Base-by-base conservation (phyloP, 2,329 filamentous ascomycete genomes). In the Diplodia scrobiculata region DNA sequence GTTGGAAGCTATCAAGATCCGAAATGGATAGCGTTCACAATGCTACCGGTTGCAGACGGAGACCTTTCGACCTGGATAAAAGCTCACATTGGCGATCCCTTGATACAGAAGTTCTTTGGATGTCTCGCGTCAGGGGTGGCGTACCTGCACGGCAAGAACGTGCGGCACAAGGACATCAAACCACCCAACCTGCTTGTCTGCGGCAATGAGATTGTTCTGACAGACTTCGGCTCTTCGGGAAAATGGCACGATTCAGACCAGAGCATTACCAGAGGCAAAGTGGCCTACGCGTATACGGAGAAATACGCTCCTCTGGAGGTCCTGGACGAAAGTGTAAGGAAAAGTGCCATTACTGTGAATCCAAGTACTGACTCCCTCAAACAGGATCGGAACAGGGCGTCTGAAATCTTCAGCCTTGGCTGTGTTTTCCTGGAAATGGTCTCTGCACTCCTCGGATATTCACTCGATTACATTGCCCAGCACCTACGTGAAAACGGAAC, bases 161-260 rank as follows among this genome's bases (percentile, higher is more conserved):
- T 76, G 25, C 68, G 73, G 25, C 73, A 76, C 62, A 74, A 72
- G 63, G 73, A 76, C 62, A 73, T 77, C 62, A 76, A 75, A 52
- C 73, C 74, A 19, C 27, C 34, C 11, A 77, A 76, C 53, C 73
- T 76, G 27, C 69, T 76, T 10, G 68, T 75, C 25, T 25, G 71
- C 48, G 10, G 60, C 13, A 68, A 68, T 5, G 69, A 66, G 2
- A 63, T 74, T 21, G 50, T 73, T 2, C 68, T 75, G 27, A 69
- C 73, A 6, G 73, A 76, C 63, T 76, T 76, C 68, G 71, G 74
- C 13, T 55, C 72, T 10, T 70, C 69, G n/a, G 52, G 58, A 1
- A 67, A 71, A 54, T 73, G 66, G 65, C 41, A 41, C 19, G 65
- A 68, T 14, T 19, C 25, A 45, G 63, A 53, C 14, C 19, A 45